These are phyloP conservation scores for Saccharomycopsis capsularis DNA, from an alignment of 805 yeast species.

Conservation along the genomic window DNA sequence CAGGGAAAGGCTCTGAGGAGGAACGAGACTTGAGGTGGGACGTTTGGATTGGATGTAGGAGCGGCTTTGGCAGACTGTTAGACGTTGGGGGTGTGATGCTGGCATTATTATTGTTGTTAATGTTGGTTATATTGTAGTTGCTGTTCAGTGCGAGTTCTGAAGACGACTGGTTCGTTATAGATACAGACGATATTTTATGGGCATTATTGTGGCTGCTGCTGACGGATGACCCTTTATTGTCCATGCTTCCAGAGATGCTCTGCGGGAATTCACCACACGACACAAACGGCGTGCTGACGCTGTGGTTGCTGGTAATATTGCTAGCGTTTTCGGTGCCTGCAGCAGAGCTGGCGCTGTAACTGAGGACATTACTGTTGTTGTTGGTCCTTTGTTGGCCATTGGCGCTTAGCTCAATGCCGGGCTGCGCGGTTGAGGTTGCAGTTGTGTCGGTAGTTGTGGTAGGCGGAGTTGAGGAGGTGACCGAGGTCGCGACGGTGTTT, in stretches of 20 bases:
- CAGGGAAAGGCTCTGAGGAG: conserved; percentile 3
- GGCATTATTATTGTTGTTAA: background rate
- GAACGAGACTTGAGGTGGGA: background rate
- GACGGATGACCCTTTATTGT: background rate
- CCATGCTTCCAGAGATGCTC: background rate
- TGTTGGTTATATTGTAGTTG: background rate
- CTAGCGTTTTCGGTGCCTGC: too few species aligned
- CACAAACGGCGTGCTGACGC: background rate
- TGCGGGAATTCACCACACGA: background rate
- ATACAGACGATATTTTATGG: background rate
- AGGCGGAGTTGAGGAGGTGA: background rate
- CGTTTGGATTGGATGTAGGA: too few species aligned
- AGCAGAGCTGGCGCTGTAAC: too few species aligned
- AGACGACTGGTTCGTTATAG: background rate
- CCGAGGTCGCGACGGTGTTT: conserved; percentile 6
- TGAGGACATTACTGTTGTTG: background rate
- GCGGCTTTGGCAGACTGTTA: too few species aligned
- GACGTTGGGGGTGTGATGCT: too few species aligned
- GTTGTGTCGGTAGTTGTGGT: background rate
- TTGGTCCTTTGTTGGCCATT: too few species aligned
- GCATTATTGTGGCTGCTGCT: background rate
- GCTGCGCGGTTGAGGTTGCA: background rate
- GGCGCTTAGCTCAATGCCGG: too few species aligned
- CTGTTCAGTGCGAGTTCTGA: background rate
- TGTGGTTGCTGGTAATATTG: too few species aligned